Evolutionary conservation across 768 basidiomycete genomes (phyloP).

Genomic region (Pleurotus djamor): DNA sequence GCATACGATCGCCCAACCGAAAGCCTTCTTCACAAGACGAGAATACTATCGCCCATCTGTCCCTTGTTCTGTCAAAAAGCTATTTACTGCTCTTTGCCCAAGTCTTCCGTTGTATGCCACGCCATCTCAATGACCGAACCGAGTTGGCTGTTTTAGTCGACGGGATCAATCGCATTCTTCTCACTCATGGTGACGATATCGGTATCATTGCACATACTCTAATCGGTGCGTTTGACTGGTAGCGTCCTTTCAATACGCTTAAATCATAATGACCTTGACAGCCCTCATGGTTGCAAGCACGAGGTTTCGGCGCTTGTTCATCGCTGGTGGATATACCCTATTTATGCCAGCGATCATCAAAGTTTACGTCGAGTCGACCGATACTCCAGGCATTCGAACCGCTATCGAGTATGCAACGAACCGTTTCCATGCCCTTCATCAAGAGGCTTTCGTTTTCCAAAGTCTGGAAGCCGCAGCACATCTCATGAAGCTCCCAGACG

Average conservation of each 20-base stretch:
- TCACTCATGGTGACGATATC: constrained; percentile 69
- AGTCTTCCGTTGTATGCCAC: constrained; percentile 68
- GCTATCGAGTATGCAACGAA: constrained; percentile 73
- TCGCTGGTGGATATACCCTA: constrained; percentile 68
- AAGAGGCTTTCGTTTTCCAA: constrained; percentile 74
- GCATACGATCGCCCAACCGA: constrained; percentile 13
- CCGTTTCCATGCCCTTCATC: constrained; percentile 73
- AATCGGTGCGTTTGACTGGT: constrained; percentile 48
- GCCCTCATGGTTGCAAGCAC: constrained; percentile 76
- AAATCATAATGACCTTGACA: constrained; percentile 18
- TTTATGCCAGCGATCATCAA: constrained; percentile 76
- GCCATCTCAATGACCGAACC: constrained; percentile 66
- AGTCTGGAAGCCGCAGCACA: constrained; percentile 61
- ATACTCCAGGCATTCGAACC: constrained; percentile 52
- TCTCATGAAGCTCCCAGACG: constrained; percentile 44
- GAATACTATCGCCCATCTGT: constrained; percentile 37
- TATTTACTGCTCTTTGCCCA: constrained; percentile 68
- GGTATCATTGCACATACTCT: constrained; percentile 75
- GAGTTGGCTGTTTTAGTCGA: constrained; percentile 69
- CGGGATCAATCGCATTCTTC: constrained; percentile 66
- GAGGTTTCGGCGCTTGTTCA: constrained; percentile 74
- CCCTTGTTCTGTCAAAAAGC: constrained; percentile 64
- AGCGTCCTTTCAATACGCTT: background rate
- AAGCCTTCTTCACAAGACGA: constrained; percentile 12
- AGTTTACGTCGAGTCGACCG: constrained; percentile 61